These are phyloP conservation scores for Raffaelea ambrosiae DNA, from an alignment of 2,329 filamentous ascomycete species.

Conservation along the genomic window DNA sequence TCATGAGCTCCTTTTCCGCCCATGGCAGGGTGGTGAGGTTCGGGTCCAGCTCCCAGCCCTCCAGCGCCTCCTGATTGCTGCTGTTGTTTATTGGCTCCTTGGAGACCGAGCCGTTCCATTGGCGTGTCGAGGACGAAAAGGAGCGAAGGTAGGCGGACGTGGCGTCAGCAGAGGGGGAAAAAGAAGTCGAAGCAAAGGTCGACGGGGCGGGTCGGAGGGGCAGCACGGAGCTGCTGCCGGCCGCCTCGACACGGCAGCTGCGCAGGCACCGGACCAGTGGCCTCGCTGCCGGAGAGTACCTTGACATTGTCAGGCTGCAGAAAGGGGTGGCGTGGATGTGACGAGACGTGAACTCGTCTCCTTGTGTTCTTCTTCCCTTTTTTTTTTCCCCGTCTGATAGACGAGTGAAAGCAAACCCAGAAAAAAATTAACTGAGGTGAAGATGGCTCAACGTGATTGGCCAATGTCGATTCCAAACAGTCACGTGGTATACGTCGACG, in stretches of 20 bases:
- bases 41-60: conserved; percentile 49
- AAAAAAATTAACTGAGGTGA: no score
- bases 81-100: not conserved
- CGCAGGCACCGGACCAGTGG: conserved; percentile 13
- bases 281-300: conserved; percentile 12
- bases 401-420: not conserved
- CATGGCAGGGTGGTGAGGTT: conserved; percentile 55
- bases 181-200: not conserved
- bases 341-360: not conserved
- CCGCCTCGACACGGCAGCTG: not conserved
- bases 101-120: not conserved
- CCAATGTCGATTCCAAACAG: no score
- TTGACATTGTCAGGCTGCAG: conserved; percentile 7
- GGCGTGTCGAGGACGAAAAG: conserved; percentile 3
- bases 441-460: no score
- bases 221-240: not conserved
- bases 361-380: not conserved
- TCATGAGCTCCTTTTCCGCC: conserved; percentile 61
- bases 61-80: conserved; percentile 15
- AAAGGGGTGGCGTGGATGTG: not conserved
- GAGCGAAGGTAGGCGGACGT: not conserved
- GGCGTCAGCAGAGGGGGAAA: not conserved
- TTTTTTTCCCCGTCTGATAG: not conserved
- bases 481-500: no score
- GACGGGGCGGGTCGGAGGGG: not conserved